A percentile compares a stretch with the other conserved stretches of the same genome.
These are phyloP conservation scores for Populus hybrid DNA, from an alignment of 441 rosid species.

Conservation along the genomic window DNA sequence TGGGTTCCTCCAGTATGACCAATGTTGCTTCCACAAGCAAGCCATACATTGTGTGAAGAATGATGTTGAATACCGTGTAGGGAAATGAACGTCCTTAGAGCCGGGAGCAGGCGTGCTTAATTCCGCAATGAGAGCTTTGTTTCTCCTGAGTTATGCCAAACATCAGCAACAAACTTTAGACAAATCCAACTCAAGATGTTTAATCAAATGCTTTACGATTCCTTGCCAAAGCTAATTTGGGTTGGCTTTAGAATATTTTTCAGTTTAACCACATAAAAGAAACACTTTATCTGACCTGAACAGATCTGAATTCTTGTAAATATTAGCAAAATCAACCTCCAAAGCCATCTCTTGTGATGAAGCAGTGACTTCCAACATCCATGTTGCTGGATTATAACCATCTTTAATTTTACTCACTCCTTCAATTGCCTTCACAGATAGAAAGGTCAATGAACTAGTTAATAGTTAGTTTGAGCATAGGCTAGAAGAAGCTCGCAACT, in stretches of 20 bases:
- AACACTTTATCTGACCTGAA: constrained; percentile 39
- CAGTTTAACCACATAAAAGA: too few relatives aligned
- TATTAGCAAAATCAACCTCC: constrained; percentile 57
- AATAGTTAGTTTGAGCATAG: background rate
- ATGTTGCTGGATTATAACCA: constrained; percentile 83
- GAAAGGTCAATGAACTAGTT: background rate
- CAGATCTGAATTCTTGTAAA: constrained; percentile 62
- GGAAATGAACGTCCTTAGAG: constrained; percentile 58
- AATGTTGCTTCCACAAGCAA: constrained; percentile 78
- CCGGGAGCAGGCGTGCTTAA: constrained; percentile 54
- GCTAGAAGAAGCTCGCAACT: background rate
- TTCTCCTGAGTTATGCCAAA: constrained; percentile 43
- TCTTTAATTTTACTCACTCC: constrained; percentile 67
- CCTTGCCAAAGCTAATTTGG: too few relatives aligned
- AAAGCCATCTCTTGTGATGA: constrained; percentile 54
- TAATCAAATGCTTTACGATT: too few relatives aligned
- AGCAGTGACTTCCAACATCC: constrained; percentile 78
- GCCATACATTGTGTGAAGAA: constrained; percentile 58
- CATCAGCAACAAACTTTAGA: background rate
- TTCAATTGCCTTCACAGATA: constrained; percentile 39
- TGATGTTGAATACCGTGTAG: constrained; percentile 55
- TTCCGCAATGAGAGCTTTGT: constrained; percentile 56
- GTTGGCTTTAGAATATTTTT: background rate
- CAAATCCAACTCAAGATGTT: background rate
- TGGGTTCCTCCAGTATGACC: constrained; percentile 92